Base-by-base conservation (phyloP, 2,329 filamentous ascomycete species). In the Diplodia intermedia region DNA sequence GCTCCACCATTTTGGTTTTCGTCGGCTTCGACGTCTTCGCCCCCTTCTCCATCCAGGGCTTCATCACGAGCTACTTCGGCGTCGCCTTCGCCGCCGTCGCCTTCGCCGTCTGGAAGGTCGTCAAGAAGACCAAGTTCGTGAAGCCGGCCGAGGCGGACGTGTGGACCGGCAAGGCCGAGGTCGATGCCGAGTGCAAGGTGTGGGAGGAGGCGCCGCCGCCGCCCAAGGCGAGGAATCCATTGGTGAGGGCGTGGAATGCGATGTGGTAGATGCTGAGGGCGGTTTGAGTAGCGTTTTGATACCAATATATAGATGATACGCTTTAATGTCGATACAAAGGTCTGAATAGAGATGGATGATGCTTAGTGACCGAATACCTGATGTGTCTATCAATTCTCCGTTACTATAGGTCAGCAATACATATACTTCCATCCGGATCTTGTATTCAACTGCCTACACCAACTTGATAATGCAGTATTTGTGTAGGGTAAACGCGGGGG, bases 41-140 rank as follows among this genome's bases (percentile, higher is more conserved):
- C 38, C 50, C 50, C 6, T 67, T 56, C 20, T 50, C 43, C 23
- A 20, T 38, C 9, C 52, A 67, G 65, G 53, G 65, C 15, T 67
- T 67, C n/a, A 38, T 67, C 4, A 67, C 65, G 1, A 36, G 26
- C 12, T 67, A 67, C 31, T 67, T 67, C 2, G 65, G 65, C 53
- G 40, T 67, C 12, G 53, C 65, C 2, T 67, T 67, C 26, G 54
- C 43, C 0, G 29, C 23, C 7, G 66, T 69, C 5, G 76, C 76
- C 72, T 74, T 76, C 7, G 33, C 76, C 0, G 47, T 56, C 1
- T 77, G 75, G 75, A 77, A 76, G 60, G 18, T 76, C 11, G 4
- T 75, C 11, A 76, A 76, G 70, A 70, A 67, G 56, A 76, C 75
- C 0, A 75, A 73, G 66, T 71, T 77, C n/a, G 69, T 69, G 47